Conservation (phyloP, 2,329 filamentous ascomycete species). For the Microsporum ferrugineum region DNA sequence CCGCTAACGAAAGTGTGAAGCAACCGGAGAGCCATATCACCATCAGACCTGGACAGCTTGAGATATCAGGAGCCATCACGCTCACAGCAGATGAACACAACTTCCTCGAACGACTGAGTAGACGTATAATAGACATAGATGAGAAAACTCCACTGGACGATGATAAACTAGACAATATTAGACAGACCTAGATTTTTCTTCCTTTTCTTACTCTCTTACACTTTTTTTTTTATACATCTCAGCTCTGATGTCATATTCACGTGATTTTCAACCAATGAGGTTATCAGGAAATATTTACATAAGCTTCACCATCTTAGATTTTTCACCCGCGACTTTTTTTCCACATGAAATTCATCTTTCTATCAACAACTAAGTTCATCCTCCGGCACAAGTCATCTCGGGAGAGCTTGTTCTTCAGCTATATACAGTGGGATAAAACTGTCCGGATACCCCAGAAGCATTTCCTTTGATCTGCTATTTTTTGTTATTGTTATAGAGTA, state of each 20-base stretch:
- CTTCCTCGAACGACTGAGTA: constrained; percentile 24
- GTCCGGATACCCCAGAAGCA: not conserved
- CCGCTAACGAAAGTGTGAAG: constrained; percentile 6
- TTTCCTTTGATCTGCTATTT: not conserved
- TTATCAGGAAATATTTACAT: not conserved
- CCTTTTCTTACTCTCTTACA: not conserved
- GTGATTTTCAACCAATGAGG: not conserved
- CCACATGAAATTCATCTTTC: not conserved
- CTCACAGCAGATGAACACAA: constrained; percentile 25
- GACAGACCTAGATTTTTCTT: not conserved
- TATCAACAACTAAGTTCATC: not conserved
- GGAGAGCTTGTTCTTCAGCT: not conserved
- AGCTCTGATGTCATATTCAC: not conserved
- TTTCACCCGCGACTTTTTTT: not conserved
- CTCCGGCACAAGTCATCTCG: not conserved
- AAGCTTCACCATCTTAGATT: not conserved
- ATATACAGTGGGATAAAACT: not conserved
- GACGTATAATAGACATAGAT: constrained; percentile 20
- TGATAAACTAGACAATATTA: not conserved
- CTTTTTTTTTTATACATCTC: not conserved
- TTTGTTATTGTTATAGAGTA: not conserved
- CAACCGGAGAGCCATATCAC: constrained; percentile 19
- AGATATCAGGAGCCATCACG: constrained; percentile 25
- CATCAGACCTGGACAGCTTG: constrained; percentile 22
- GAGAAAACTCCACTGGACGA: constrained; percentile 3